Evolutionary conservation across 768 basidiomycete species (phyloP), one percentile per base, ranked within the genome.

Genomic region (Mycena indigotica): DNA sequence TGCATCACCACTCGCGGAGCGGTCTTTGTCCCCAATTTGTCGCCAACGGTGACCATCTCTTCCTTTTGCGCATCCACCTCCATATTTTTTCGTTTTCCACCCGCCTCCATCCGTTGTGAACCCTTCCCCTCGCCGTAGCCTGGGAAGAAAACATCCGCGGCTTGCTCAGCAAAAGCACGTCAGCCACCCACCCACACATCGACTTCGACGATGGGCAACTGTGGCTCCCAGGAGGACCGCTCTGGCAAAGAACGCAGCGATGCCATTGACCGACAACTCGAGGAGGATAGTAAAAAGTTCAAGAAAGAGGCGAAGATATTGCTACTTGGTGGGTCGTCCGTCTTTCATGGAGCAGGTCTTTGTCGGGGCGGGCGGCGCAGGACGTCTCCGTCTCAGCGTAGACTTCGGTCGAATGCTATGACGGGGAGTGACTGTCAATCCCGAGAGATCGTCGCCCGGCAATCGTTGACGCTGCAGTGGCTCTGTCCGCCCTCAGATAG

Each of bases 241-340:
- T 41, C 52, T 2, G 55, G 55, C 1, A 55, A 61, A 19, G 21
- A 49, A 15, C 55, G 58, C 3, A 55, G 52, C 63, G 81, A 83
- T 57, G 79, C 77, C 67, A 85, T 84, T 52, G 84, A 84, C 71
- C 77, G 70, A 61, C 83, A 84, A 70, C 75, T 85, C 58, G 81
- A 81, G 65, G 74, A 77, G 60, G 84, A 85, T 72, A 71, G 79
- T 48, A 74, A 80, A 69, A 76, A 76, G 66, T 74, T 75, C 50
- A 80, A 80, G 68, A 82, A 82, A 54, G 82, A 83, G 67, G 79
- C 81, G 67, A 84, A 87, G 71, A 85, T 87, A 81, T 69, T 87
- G 39, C 69, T 88, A 55, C 77, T 88, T 39, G 86, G 85, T 51
- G 46, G 32, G 32, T 35, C 32, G 10, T 35, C 32, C 17, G 32